phyloP scores from a whole-genome alignment of 305 asterid genomes.

The Fraxinus nigra region DNA sequence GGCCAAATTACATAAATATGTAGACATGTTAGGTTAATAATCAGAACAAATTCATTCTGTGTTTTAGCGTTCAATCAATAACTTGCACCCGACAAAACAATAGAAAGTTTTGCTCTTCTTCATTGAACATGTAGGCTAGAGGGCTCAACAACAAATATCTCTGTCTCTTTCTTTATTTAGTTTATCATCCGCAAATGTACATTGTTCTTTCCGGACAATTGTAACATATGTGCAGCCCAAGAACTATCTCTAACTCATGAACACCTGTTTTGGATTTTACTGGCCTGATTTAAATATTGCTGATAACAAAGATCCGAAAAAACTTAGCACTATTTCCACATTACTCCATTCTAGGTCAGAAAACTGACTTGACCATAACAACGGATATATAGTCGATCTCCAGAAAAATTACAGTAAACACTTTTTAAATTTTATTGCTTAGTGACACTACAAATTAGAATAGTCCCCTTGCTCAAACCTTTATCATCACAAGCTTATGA shows the following conservation, averaged over 20 bases:
- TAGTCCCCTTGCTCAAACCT: background rate
- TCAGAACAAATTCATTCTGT: background rate
- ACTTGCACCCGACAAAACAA: background rate
- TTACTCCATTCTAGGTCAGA: background rate
- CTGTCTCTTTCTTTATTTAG: background rate
- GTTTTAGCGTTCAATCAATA: background rate
- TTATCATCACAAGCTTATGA: conserved; percentile 5
- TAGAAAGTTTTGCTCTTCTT: background rate
- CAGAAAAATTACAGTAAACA: background rate
- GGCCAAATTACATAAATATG: background rate
- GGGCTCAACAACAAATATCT: background rate
- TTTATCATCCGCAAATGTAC: background rate
- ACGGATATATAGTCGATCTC: background rate
- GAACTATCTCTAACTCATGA: background rate
- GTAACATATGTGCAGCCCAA: background rate
- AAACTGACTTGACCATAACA: background rate
- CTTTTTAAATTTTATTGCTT: background rate
- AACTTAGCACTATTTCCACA: background rate
- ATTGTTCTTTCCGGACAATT: background rate
- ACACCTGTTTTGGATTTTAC: background rate
- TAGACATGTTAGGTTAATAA: background rate
- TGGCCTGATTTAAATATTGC: background rate
- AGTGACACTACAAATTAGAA: background rate
- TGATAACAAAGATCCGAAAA: background rate
- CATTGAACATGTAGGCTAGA: background rate